Base-by-base conservation (phyloP, 305 asterid species). In the Fraxinus floribunda region DNA sequence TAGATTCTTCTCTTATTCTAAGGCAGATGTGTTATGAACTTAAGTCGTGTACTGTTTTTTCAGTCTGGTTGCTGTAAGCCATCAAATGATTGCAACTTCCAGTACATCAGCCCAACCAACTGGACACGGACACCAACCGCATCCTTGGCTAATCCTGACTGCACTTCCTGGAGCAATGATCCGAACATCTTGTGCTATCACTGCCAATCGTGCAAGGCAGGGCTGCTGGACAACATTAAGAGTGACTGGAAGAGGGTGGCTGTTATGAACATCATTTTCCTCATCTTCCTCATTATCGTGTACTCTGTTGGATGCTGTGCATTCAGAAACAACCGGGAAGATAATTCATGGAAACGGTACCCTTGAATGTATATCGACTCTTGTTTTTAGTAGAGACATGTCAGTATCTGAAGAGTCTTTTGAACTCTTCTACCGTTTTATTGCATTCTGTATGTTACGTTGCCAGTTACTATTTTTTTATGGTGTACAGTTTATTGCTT, bases 41-140 rank as follows among this genome's bases (percentile, higher is more conserved):
- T 11, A 15, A 13, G 13, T 34, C 75, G 15, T 44, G 30, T 35
- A 30, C 24, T 22, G 55, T 60, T 70, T 7, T 75, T 24, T 32
- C 81, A 86, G 89, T 88, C 87, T n/a, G 90, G 89, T 36, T 88
- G 90, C 83, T 88, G 90, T 49, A 86, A 88, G 83, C 89, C 90
- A 32, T 79, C 90, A 3, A 74, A 76, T 3, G 81, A 80, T 22
- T 86, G 90, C 86, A 80, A 84, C 72, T 86, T 81, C 80, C 52
- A 62, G 64, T 85, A 82, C 39, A 68, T 79, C 1, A 85, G 79
- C 88, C 86, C 88, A 35, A 82, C 86, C 13, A 85, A 79, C 81
- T 85, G 88, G 88, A 79, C 77, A 29, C 76, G 15, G 11, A 46
- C 79, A 1, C 4, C 78, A 11, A 26, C 84, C 34, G 39, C 75